A percentile compares a stretch with the other conserved stretches of the same genome.
Conservation (phyloP, 208 protist genomes). For the Wallacemonas sp. region DNA sequence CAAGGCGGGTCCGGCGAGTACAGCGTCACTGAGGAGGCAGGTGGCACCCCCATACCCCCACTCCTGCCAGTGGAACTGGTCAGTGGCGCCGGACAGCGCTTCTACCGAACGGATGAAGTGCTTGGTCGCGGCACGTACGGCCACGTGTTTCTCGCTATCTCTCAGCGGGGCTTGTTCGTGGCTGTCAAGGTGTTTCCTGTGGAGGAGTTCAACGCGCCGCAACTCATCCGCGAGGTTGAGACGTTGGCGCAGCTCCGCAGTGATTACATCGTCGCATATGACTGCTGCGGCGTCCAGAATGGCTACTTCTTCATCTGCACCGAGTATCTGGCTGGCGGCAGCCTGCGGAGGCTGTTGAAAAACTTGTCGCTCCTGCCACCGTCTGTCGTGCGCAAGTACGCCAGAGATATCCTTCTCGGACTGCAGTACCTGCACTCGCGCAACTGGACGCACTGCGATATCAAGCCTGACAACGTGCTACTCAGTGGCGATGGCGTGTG, state of each 20-base stretch:
- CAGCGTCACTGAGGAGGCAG: background rate
- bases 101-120: slow-evolving; percentile 41
- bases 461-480: slow-evolving; percentile 92
- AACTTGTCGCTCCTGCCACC: slow-evolving; percentile 40
- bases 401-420: slow-evolving; percentile 64
- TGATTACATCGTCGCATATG: slow-evolving; percentile 96
- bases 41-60: background rate
- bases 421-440: slow-evolving; percentile 82
- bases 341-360: slow-evolving; percentile 58
- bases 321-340: slow-evolving; percentile 84
- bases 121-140: slow-evolving; percentile 60
- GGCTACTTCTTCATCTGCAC: slow-evolving; percentile 73
- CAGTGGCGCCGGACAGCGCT: slow-evolving; percentile 39
- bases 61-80: slow-evolving; percentile 25
- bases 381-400: slow-evolving; percentile 45
- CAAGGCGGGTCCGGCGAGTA: background rate
- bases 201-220: slow-evolving; percentile 15
- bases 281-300: slow-evolving; percentile 60
- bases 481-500: slow-evolving; percentile 67
- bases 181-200: slow-evolving; percentile 68
- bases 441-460: slow-evolving; percentile 86
- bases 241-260: slow-evolving; percentile 68
- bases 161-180: slow-evolving; percentile 55
- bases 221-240: slow-evolving; percentile 64
- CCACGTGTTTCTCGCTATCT: slow-evolving; percentile 64